Base-by-base conservation (phyloP, 2,329 filamentous ascomycete species). In the Penicillium aurantiogriseum region DNA sequence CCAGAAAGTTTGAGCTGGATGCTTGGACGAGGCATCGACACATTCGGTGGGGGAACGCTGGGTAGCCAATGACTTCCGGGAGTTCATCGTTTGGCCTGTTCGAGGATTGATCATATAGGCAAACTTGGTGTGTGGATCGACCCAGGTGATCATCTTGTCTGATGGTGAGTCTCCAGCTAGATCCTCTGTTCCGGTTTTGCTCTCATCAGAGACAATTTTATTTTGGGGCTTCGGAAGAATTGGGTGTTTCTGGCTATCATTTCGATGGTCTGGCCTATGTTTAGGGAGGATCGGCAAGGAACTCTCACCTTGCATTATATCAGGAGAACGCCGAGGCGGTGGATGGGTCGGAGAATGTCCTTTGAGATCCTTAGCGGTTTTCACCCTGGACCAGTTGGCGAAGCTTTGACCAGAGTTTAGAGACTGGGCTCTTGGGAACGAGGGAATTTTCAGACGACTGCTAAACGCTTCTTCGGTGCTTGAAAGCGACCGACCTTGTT, bases 101-200 rank as follows among this genome's bases (percentile, higher is more conserved):
- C 70, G 68, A 31, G 68, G 65, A 54, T 73, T 74, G 33, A 75
- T 65, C 42, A 67, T 56, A 27, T 74, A 65, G 10, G 60, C 65
- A 44, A 67, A 52, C 43, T 80, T 55, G 0, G 84, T 89, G 9
- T 74, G 66, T 0, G 87, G 86, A 63, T 91, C 84, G 1, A 76
- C 78, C 88, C 88, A 91, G 10, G 65, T 54, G 23, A 73, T 63
- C 38, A 69, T 68, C 48, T 33, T 50, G 47, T 69, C 66, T 7
- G 47, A 33, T 6, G 56, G 31, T 1, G 51, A 38, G 7, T 19
- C 6, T 23, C 38, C 21, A 21, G 46, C 31, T 4, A 29, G 38
- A 39, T 42, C 27, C 1, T 40, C 21, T 38, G 19, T 13, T 11
- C 17, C 47, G 35, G 19, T 17, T n/a, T n/a, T 40, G 3, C 27